These are phyloP conservation scores for Cercophora scortea DNA, from an alignment of 495 filamentous ascomycete species.

Conservation along the genomic window DNA sequence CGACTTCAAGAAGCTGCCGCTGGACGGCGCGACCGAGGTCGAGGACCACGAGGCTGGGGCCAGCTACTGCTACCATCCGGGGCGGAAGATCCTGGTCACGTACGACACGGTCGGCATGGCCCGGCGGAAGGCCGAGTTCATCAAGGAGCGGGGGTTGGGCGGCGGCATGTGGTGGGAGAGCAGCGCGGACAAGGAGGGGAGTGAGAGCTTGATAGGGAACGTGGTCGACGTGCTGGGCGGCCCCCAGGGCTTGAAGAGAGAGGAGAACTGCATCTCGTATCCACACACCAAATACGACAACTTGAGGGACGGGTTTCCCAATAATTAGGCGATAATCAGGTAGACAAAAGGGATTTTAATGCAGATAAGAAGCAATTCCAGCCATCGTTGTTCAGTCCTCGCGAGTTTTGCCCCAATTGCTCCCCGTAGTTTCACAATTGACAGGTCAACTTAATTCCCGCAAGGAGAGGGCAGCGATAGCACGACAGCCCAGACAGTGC, in stretches of 20 bases:
- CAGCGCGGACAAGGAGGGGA: conserved; percentile 63
- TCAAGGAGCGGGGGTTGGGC: conserved; percentile 57
- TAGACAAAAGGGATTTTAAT: neutral
- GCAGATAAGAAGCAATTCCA: neutral
- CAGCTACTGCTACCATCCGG: conserved; percentile 63
- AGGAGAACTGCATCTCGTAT: conserved; percentile 61
- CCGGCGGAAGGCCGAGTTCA: conserved; percentile 59
- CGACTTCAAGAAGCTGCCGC: conserved; percentile 70
- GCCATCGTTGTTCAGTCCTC: no score
- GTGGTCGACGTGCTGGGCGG: conserved; percentile 55
- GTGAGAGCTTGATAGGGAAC: conserved; percentile 61
- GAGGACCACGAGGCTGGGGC: conserved; percentile 50
- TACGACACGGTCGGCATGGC: conserved; percentile 72
- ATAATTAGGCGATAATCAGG: conserved; percentile 18
- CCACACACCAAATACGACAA: conserved; percentile 79
- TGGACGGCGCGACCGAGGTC: conserved; percentile 43
- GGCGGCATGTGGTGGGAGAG: conserved; percentile 98
- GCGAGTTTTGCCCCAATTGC: no score
- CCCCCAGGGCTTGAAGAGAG: conserved; percentile 44
- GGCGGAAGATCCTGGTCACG: conserved; percentile 55
- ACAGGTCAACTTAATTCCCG: no score
- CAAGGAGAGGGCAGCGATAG: no score
- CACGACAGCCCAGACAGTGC: no score
- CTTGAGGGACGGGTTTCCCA: conserved; percentile 50
- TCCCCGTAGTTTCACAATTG: no score